These are phyloP conservation scores for Physcomitrellopsis africana DNA, from an alignment of 225 moss, liverwort and hornwort species.

Conservation along the genomic window DNA sequence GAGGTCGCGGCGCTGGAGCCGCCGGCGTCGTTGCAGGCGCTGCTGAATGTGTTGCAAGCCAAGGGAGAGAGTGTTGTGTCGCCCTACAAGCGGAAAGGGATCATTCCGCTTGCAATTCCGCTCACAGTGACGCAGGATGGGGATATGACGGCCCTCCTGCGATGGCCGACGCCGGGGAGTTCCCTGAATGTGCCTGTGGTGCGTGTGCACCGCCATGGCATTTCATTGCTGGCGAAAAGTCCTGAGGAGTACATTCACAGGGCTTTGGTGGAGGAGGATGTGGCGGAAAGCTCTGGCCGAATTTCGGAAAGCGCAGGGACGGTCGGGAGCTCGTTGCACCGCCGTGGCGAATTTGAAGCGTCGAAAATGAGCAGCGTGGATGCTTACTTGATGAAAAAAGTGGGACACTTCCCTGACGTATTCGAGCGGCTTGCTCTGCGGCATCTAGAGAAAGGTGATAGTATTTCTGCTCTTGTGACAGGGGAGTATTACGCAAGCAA, in stretches of 20 bases:
- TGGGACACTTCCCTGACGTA: constrained; percentile 92
- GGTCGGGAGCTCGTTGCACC: constrained; percentile 57
- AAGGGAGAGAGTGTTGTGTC: constrained; percentile 67
- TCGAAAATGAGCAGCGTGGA: constrained; percentile 64
- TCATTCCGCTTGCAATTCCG: constrained; percentile 85
- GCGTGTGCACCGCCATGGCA: constrained; percentile 66
- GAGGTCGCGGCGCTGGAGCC: constrained; percentile 74
- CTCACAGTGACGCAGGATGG: constrained; percentile 58
- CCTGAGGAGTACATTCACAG: constrained; percentile 81
- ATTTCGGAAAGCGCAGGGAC: constrained; percentile 62
- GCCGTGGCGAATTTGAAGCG: constrained; percentile 54
- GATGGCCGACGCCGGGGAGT: constrained; percentile 87
- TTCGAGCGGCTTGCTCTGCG: constrained; percentile 80
- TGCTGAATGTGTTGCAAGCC: constrained; percentile 72
- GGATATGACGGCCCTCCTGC: constrained; percentile 73
- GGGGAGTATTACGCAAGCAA: constrained; percentile 89
- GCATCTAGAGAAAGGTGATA: constrained; percentile 80
- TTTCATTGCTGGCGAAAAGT: constrained; percentile 73
- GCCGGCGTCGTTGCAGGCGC: constrained; percentile 56
- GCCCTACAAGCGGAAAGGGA: constrained; percentile 70
- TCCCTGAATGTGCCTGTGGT: constrained; percentile 93
- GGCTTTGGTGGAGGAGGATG: constrained; percentile 82
- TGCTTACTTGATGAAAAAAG: constrained; percentile 86
- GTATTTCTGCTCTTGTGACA: constrained; percentile 82
- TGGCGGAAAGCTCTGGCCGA: constrained; percentile 40